phyloP scores from a whole-genome alignment of 176 grass and related monocot species.

The Oryza meridionalis region DNA sequence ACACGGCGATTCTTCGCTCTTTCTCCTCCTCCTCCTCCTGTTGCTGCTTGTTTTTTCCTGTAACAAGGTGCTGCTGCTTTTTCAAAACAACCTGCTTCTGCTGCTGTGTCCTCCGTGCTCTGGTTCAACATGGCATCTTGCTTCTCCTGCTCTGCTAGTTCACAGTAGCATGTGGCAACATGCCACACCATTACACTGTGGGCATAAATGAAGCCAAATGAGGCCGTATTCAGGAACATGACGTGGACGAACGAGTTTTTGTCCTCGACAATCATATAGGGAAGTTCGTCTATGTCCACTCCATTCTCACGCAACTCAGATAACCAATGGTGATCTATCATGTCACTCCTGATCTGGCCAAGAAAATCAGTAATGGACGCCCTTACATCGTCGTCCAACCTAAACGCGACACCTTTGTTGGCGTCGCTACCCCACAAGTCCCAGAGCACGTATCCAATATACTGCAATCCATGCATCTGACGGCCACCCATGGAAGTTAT shows the following conservation, averaged over 20 bases:
- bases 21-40: neutral
- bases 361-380: constrained; percentile 9
- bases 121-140: too few relatives aligned
- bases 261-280: too few relatives aligned
- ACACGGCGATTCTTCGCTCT: neutral
- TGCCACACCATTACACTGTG: neutral
- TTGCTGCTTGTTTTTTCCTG: too few relatives aligned
- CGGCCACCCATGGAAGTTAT: neutral
- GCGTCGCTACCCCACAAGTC: constrained; percentile 2
- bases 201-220: neutral
- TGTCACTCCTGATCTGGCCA: neutral
- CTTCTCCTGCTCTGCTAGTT: neutral
- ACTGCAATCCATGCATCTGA: constrained; percentile 15
- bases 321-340: neutral
- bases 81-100: too few relatives aligned
- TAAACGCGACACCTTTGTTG: neutral
- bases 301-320: neutral
- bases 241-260: too few relatives aligned
- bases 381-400: neutral
- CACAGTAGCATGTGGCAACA: neutral
- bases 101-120: too few relatives aligned
- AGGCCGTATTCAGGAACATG: too few relatives aligned
- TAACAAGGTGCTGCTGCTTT: neutral
- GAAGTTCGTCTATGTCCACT: too few relatives aligned
- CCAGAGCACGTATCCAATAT: neutral